Base-by-base conservation (phyloP, 306 rosid species). In the Malus orientalis region DNA sequence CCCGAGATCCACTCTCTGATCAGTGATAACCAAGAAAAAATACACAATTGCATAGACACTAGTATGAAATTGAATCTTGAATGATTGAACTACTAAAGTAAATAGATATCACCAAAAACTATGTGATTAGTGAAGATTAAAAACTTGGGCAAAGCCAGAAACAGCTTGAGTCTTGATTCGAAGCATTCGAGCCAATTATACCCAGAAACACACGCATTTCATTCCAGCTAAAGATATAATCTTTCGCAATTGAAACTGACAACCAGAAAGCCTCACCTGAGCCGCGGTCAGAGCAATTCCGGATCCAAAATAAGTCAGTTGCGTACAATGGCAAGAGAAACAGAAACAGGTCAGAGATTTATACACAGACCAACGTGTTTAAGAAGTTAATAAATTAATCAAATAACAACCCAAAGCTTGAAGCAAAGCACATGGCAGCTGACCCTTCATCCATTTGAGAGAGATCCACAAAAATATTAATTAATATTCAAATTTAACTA, bases 201-300 rank as follows among this genome's bases (percentile, higher is more conserved):
- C 36, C 69, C 40, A 49, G 51, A 74, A 69, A 14, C 33, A 44
- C 23, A 68, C 32, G 23, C 42, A 57, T 19, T 32, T 8, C 59
- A 57, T 13, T 32, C n/a, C 30, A 76, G n/a, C 20, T 4, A 79
- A 27, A 45, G 62, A 71, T 38, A 33, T 72, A 77, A 73, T 42
- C 32, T 15, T 16, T 45, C 14, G 53, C 1, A 18, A 47, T 61
- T 38, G 11, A 54, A 42, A 61, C 8, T 75, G 53, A 71, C 74
- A 78, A 70, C 44, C 22, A 76, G 55, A 78, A 79, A 80, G 63
- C 87, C 96, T 87, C 80, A 94, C 97, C 93, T 80, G 78, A 29
- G 75, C 78, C 71, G 61, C 20, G 87, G 75, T 79, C 70, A 54
- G 78, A 79, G 81, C 69, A 79, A 81, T 75, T 86, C 79, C 75